Base-by-base conservation (phyloP, 2,329 filamentous ascomycete genomes). In the Berkeleyomyces basicola region DNA sequence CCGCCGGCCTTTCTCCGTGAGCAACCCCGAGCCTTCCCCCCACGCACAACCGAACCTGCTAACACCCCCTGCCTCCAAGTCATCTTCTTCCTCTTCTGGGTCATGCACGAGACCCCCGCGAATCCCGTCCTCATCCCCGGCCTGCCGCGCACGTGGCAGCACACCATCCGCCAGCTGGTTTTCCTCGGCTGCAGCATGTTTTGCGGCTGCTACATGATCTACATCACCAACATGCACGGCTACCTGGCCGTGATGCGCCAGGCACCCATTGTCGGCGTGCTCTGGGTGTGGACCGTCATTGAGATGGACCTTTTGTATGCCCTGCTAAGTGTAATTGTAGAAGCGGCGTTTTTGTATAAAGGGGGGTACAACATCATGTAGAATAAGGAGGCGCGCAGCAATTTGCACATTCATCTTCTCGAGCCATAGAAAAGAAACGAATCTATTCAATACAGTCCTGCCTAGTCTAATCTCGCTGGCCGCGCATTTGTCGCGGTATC, bases 261-360 rank as follows among this genome's bases (percentile, higher is more conserved):
- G 66, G 87, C 90, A 0, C 93, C 93, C n/a, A 85, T 90, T 4
- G 72, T 96, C 11, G 93, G 90, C 0, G 92, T 88, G 47, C 72
- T 97, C 16, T 97, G 92, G 91, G 81, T 97, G 3, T 97, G 92
- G 90, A 84, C 87, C 40, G 85, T 97, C 31, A 79, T 97, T 57
- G 93, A 99, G 75, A 80, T 96, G 74, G 80, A 89, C 62, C 75
- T 95, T 47, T 69, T 77, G 0, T 84, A 81, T 69, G 88, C 87
- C 0, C 74, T 85, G 1, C 67, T 73, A 10, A 85, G 82, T 67
- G 70, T 85, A 43, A 70, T 72, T 2, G 67, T 74, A 1, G 74
- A 76, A 1, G 76, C 68, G 1, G 70, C 67, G 3, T 85, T 78
- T 66, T 69, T 81, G 36, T 77, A 75, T 71, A 69, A 72, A 36